A percentile compares a stretch with the other conserved stretches of the same genome.
phyloP scores from a whole-genome alignment of 1,284 basidiomycete genomes.

The Ustilago vetiveriae region DNA sequence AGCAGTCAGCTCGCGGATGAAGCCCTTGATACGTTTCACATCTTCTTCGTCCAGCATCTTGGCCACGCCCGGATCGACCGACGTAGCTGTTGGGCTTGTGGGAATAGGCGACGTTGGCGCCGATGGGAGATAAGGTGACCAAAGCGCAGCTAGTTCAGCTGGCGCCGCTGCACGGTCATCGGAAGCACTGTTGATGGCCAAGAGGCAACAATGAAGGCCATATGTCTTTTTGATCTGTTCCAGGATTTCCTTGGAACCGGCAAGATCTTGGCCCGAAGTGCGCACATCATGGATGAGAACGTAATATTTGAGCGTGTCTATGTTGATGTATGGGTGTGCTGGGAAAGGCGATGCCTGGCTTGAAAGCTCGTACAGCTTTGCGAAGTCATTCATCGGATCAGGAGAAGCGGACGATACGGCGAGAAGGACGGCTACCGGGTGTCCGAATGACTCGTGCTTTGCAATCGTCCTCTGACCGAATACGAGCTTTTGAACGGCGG shows the following conservation, averaged over 20 bases:
- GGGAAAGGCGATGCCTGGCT: conserved; percentile 41
- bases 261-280: conserved; percentile 48
- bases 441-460: conserved; percentile 54
- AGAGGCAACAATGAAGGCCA: conserved; percentile 63
- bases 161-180: conserved; percentile 25
- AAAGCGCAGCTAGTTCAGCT: conserved; percentile 23
- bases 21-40: conserved; percentile 80
- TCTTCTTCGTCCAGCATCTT: conserved; percentile 76
- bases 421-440: conserved; percentile 50
- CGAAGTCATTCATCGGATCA: conserved; percentile 65
- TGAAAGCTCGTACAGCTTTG: conserved; percentile 56
- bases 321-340: conserved; percentile 56
- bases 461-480: conserved; percentile 40
- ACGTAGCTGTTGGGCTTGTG: background rate
- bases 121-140: conserved; percentile 12
- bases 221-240: conserved; percentile 62
- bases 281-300: conserved; percentile 60
- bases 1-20: conserved; percentile 87
- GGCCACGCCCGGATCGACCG: background rate
- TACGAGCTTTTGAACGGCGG: conserved; percentile 40
- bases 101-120: conserved; percentile 9
- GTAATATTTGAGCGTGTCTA: conserved; percentile 60
- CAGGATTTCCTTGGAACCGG: conserved; percentile 50
- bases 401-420: conserved; percentile 56
- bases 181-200: conserved; percentile 59